Evolutionary conservation across 768 basidiomycete species (phyloP).

Genomic region (Pholiota conissans): DNA sequence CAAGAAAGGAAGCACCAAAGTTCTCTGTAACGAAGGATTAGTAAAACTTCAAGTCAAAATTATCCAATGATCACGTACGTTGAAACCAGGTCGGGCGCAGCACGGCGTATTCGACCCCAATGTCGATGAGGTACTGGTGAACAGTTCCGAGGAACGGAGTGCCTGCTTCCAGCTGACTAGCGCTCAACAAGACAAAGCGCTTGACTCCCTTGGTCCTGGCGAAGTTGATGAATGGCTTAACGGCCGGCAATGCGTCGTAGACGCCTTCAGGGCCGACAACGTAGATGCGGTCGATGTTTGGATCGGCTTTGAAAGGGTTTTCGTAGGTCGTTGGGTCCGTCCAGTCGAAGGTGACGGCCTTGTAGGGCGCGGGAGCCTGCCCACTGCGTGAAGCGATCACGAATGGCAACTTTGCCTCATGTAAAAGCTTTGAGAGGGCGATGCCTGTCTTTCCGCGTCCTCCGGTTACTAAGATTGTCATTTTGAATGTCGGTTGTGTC

Average conservation of each 20-base stretch:
- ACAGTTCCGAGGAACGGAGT: conserved; percentile 13
- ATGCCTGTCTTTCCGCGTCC: conserved; percentile 35
- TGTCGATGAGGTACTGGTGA: conserved; percentile 20
- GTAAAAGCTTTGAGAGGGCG: conserved; percentile 26
- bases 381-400: conserved; percentile 31
- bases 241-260: conserved; percentile 12
- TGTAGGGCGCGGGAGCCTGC: conserved; percentile 23
- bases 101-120: conserved; percentile 22
- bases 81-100: conserved; percentile 26
- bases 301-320: conserved; percentile 28
- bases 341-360: conserved; percentile 36
- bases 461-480: conserved; percentile 24
- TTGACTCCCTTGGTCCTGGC: conserved; percentile 27
- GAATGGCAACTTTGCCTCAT: conserved; percentile 22
- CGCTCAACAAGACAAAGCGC: conserved; percentile 29
- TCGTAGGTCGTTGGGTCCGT: conserved; percentile 29
- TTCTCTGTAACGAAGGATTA: conserved; percentile 16
- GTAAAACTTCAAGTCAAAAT: no score
- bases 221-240: conserved; percentile 31
- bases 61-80: conserved; percentile 8
- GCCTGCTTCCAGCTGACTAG: conserved; percentile 11
- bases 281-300: conserved; percentile 30
- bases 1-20: conserved; percentile 7
- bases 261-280: conserved; percentile 26
- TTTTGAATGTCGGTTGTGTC: no score